Evolutionary conservation across 2,329 filamentous ascomycete species (phyloP), one percentile per base, ranked within the genome.

Genomic region (Fusarium sp.): DNA sequence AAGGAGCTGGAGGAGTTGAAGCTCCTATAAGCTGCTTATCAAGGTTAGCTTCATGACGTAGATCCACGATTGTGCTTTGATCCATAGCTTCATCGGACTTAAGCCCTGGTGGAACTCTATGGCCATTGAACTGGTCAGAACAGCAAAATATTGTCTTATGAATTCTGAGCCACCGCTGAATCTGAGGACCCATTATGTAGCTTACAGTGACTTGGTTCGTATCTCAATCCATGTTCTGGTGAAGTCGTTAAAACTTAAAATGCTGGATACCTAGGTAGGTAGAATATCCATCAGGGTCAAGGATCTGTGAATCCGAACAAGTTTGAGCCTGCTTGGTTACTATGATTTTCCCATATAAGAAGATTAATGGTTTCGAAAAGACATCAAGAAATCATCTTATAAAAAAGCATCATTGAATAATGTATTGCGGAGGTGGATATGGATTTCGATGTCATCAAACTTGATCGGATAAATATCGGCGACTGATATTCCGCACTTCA

Each of bases 401-500:
- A 7, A 13, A 56, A 29, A 22, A 27, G 35, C 10, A 13, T 10
- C 22, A 14, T 52, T 10, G 3, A 62, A 15, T 13, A 55, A 57
- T 47, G 42, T 36, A 38, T 56, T 25, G 25, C 25, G 38, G 20
- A 41, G 27, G 36, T 63, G 52, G 38, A 44, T 25, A 44, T 22
- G 42, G 22, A 45, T 65, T 35, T 38, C 46, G n/a, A n/a, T 53
- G 22, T 27, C 27, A 20, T 47, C 33, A 22, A 41, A 35, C 22
- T 56, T 20, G 10, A 25, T 42, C 75, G 75, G 75, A 49, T 77
- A 76, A 76, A 74, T 39, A n/a, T 64, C 75, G 75, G 75, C 52
- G 35, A 38, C n/a, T 22, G 33, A 49, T 47, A 29, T 62, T 57
- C 62, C 50, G 55, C 55, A 59, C 38, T 35, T 42, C 57, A 62